These are phyloP conservation scores for Zygoascus flipseniorum DNA, from an alignment of 805 yeast genomes.

Conservation along the genomic window DNA sequence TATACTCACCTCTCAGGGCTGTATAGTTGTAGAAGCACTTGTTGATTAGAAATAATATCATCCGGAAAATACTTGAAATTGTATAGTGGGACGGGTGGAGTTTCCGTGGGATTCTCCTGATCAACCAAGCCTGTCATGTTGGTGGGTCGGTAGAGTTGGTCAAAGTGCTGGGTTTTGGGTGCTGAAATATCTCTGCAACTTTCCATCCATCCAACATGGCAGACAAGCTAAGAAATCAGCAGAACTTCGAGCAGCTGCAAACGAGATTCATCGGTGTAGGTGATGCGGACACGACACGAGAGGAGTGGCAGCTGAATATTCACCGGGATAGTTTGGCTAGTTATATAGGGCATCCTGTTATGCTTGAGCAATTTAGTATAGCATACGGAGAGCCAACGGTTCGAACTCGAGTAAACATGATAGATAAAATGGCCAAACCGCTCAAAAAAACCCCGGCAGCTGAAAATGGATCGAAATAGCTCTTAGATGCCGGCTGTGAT, in stretches of 20 bases:
- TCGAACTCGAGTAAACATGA: constrained; percentile 17
- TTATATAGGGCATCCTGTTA: constrained; percentile 48
- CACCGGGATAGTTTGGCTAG: constrained; percentile 60
- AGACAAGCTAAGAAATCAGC: constrained; percentile 55
- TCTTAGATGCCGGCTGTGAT: too few species aligned
- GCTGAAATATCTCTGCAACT: background rate
- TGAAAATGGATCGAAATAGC: background rate
- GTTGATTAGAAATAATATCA: background rate
- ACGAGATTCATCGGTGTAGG: constrained; percentile 70
- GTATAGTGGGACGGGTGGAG: background rate
- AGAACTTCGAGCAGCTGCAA: constrained; percentile 46
- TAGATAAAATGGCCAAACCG: constrained; percentile 15
- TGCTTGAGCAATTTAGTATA: constrained; percentile 46
- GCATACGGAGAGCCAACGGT: constrained; percentile 40
- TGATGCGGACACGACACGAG: constrained; percentile 22
- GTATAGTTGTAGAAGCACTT: background rate
- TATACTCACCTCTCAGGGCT: background rate
- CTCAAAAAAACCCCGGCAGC: background rate
- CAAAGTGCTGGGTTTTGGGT: background rate
- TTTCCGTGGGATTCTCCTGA: background rate
- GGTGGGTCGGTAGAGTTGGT: background rate
- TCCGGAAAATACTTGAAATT: background rate
- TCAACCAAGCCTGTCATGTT: background rate
- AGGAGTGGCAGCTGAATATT: constrained; percentile 61
- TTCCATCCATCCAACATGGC: constrained; percentile 32